phyloP scores from a whole-genome alignment of 2,329 filamentous ascomycete genomes.

The Colletotrichum viniferum region DNA sequence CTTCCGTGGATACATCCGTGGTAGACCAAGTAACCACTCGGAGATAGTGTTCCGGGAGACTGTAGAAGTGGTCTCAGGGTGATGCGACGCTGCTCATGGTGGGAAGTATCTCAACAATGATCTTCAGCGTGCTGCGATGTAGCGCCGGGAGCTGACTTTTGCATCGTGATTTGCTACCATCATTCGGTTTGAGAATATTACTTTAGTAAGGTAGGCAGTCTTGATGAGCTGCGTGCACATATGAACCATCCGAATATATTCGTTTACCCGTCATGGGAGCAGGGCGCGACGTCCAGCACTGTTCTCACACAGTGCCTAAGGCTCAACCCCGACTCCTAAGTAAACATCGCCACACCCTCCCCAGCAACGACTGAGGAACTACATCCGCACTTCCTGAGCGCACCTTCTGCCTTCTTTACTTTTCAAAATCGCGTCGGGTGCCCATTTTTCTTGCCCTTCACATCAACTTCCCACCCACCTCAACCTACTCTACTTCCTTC shows the following conservation, averaged over 20 bases:
- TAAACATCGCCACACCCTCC: not conserved
- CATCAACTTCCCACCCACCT: no score
- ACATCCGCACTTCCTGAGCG: no score
- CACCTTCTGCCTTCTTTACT: no score
- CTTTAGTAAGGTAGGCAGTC: not conserved
- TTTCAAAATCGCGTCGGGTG: no score
- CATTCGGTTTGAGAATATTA: not conserved
- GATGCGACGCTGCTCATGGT: not conserved
- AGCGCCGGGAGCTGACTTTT: not conserved
- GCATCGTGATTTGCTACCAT: not conserved
- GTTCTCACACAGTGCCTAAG: not conserved
- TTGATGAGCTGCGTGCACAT: not conserved
- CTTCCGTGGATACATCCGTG: not conserved
- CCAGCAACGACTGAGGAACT: not conserved
- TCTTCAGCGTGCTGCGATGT: fast-evolving
- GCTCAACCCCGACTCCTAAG: not conserved
- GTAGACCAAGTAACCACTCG: no score
- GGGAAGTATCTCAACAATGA: fast-evolving
- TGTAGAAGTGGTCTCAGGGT: not conserved
- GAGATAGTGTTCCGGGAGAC: fast-evolving
- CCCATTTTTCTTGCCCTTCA: no score
- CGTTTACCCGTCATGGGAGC: not conserved
- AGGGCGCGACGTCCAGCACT: not conserved
- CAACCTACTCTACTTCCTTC: no score
- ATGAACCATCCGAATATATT: not conserved